Evolutionary conservation across 768 basidiomycete species (phyloP).

Genomic region (Hericium rajendrae): DNA sequence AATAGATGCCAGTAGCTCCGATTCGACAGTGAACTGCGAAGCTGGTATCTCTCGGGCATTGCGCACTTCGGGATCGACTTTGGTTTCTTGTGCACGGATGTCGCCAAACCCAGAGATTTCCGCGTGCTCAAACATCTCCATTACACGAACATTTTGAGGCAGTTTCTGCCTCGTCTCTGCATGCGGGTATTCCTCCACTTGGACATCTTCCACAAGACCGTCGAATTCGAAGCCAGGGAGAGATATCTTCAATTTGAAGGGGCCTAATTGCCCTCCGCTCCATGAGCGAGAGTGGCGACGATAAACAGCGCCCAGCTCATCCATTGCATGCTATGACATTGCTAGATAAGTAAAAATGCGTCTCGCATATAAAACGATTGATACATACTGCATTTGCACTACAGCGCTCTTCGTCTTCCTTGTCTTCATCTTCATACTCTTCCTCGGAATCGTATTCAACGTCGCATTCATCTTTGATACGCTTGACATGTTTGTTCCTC

Average conservation of each 20-base stretch:
- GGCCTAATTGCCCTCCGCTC: neutral
- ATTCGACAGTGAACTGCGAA: slow-evolving; percentile 14
- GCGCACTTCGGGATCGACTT: slow-evolving; percentile 16
- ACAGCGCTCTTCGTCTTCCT: no score
- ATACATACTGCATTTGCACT: neutral
- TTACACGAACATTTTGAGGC: no score
- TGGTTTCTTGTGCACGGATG: slow-evolving; percentile 15
- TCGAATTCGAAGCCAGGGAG: neutral
- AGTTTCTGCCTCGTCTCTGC: neutral
- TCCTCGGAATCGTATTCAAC: no score
- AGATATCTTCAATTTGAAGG: neutral
- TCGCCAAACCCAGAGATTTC: slow-evolving; percentile 16
- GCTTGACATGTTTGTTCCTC: no score
- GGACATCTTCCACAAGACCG: neutral
- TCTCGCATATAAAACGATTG: neutral
- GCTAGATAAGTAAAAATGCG: neutral
- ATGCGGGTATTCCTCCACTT: neutral
- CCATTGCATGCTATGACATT: neutral
- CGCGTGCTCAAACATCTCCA: neutral
- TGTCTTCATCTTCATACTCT: no score
- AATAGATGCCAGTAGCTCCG: slow-evolving; percentile 10
- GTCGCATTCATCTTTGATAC: no score
- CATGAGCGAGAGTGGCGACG: neutral
- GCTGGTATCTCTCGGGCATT: slow-evolving; percentile 19
- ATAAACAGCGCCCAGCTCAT: neutral